Percentiles rank a stretch among this genome's conserved stretches.
Evolutionary conservation across 1,284 basidiomycete species (phyloP).

Genomic region (Fomitopsis schrenkii): DNA sequence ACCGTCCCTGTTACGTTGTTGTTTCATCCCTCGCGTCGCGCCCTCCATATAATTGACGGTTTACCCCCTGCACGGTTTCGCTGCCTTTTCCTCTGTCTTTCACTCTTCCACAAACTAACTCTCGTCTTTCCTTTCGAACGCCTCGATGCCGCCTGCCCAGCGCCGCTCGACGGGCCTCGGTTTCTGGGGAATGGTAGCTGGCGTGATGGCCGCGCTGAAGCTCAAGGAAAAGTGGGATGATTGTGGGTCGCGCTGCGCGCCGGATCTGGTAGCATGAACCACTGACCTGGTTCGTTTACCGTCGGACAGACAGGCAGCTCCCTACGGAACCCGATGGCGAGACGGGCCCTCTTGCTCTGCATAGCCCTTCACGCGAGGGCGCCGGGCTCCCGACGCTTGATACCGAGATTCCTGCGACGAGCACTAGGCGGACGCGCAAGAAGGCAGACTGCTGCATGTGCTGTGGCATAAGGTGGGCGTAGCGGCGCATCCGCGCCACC

Average conservation of each 20-base stretch:
- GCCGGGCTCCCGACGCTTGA: slow-evolving; percentile 25
- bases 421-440: slow-evolving; percentile 25
- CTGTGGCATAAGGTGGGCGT: slow-evolving; percentile 44
- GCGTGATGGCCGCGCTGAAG: slow-evolving; percentile 44
- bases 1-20: not conserved
- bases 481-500: slow-evolving; percentile 11
- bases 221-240: slow-evolving; percentile 45
- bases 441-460: slow-evolving; percentile 45
- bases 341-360: slow-evolving; percentile 31
- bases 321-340: slow-evolving; percentile 38
- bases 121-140: not conserved
- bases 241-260: slow-evolving; percentile 31
- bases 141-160: not conserved
- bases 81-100: not conserved
- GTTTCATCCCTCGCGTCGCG: not conserved
- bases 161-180: slow-evolving; percentile 11
- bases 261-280: not conserved
- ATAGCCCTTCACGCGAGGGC: slow-evolving; percentile 29
- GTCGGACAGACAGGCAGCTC: slow-evolving; percentile 36
- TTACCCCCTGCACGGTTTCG: not conserved
- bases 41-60: not conserved
- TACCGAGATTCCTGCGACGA: slow-evolving; percentile 31
- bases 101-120: not conserved
- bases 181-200: slow-evolving; percentile 42
- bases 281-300: not conserved